Base-by-base conservation (phyloP, 805 yeast genomes). In the Metschnikowia cerradonensis region DNA sequence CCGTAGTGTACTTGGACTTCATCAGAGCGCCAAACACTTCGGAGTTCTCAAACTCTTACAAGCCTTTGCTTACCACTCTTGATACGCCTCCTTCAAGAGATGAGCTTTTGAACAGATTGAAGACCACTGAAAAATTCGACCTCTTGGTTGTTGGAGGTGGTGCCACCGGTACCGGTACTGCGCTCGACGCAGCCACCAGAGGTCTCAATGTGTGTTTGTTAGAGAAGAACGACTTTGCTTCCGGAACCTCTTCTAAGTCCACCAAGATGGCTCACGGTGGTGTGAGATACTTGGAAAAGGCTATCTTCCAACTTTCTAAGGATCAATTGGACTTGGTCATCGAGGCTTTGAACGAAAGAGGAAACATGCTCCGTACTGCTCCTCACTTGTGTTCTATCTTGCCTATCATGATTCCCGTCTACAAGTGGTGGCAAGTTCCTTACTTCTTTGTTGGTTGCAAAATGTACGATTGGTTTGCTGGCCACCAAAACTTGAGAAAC, bases 181-280 rank as follows among this genome's bases (percentile, higher is more conserved):
- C 97, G 1, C 74, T 91, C 41, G 98, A 91, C 70, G 97, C 97
- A 35, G 80, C 86, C 30, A 80, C 95, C 40, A 80, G 98, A 68
- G 97, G 97, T 44, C 80, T 90, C 59, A 88, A 89, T 63, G 96
- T 90, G 40, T 88, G 95, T 47, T 68, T 91, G 51, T 79, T 91
- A 52, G 98, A 91, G 70, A 86, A 86, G 65, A 83, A 82, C 57
- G 98, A 91, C 73, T 91, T 87, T 65, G 96, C 96, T 6, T 78
- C 90, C 8, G 97, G 96, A 39, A 92, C 97, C 14, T 87, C 96
- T 7, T 90, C 97, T 34, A 88, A 90, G 63, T 88, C 96, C 14
- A 91, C 98, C 45, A 91, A 91, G 73, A 88, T 91, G 84, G 96
- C 96, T 41, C 98, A 91, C 66, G 98, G 98, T 58, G 98, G 98